Conservation (phyloP, 2,329 filamentous ascomycete species). For the Bipolaris bicolor region DNA sequence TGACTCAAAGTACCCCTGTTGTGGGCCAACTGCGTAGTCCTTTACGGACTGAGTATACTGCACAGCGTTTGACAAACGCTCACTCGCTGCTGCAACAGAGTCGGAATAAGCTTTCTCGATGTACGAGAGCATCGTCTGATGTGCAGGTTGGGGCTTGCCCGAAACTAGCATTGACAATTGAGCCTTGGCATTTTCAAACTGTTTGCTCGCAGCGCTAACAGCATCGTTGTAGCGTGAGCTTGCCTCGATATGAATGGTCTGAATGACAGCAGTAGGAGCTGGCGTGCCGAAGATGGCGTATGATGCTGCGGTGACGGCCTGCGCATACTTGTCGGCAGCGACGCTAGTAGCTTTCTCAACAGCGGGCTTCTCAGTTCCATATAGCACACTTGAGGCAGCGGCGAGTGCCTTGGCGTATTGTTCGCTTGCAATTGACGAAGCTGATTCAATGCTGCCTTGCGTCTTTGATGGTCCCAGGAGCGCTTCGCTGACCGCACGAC, state of each 20-base stretch:
- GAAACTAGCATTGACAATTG: conserved; percentile 70
- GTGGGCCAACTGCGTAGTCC: conserved; percentile 49
- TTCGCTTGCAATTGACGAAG: conserved; percentile 61
- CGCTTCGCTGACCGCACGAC: conserved; percentile 63
- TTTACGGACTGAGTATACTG: conserved; percentile 50
- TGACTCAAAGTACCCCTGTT: conserved; percentile 59
- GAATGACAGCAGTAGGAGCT: conserved; percentile 52
- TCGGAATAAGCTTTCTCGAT: conserved; percentile 72
- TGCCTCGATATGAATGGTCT: conserved; percentile 57
- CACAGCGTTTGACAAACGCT: conserved; percentile 63
- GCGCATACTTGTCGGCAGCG: conserved; percentile 61
- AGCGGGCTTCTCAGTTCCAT: conserved; percentile 55
- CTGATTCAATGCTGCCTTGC: conserved; percentile 56
- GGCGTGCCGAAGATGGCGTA: conserved; percentile 62
- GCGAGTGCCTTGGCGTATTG: conserved; percentile 63
- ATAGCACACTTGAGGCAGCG: conserved; percentile 63
- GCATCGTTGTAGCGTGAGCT: conserved; percentile 68
- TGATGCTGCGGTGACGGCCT: conserved; percentile 66
- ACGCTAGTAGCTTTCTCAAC: conserved; percentile 56
- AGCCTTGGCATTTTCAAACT: conserved; percentile 70
- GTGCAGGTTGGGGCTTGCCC: conserved; percentile 71
- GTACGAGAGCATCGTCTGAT: conserved; percentile 72
- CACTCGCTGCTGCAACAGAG: conserved; percentile 67
- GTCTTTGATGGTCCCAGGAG: conserved; percentile 55
- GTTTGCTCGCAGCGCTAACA: conserved; percentile 68